These are phyloP conservation scores for Coprinopsis marcescibilis DNA, from an alignment of 768 basidiomycete genomes.

Conservation along the genomic window DNA sequence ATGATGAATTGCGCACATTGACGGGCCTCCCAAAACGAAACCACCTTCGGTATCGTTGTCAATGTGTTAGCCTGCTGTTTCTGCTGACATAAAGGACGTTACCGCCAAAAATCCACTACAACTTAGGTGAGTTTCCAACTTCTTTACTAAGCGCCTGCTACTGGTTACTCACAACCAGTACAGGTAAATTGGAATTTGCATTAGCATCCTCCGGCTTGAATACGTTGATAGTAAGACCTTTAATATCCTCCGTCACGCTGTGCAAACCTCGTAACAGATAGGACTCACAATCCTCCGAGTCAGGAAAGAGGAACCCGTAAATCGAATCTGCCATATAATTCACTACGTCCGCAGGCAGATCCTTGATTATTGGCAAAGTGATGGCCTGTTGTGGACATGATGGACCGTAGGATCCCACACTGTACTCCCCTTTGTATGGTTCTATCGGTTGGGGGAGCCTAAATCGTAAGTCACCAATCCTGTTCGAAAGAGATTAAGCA, in stretches of 20 bases:
- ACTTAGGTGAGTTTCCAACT: neutral
- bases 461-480: constrained; percentile 34
- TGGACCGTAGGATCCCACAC: constrained; percentile 35
- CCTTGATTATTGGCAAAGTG: constrained; percentile 28
- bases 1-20: no score
- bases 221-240: constrained; percentile 51
- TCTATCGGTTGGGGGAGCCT: constrained; percentile 34
- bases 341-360: constrained; percentile 27
- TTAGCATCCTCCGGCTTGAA: constrained; percentile 37
- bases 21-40: constrained; percentile 36
- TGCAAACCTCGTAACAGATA: no score
- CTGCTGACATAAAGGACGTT: neutral
- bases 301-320: constrained; percentile 24
- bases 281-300: constrained; percentile 42
- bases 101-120: constrained; percentile 47
- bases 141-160: neutral
- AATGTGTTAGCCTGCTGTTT: neutral
- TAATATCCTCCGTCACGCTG: neutral
- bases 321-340: constrained; percentile 29
- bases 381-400: constrained; percentile 43
- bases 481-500: constrained; percentile 13
- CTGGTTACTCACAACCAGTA: constrained; percentile 42
- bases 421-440: constrained; percentile 28
- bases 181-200: constrained; percentile 40
- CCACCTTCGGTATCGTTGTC: no score